These are phyloP conservation scores for Sarocladiaceae sp. DNA, from an alignment of 2,329 filamentous ascomycete species.

Conservation along the genomic window DNA sequence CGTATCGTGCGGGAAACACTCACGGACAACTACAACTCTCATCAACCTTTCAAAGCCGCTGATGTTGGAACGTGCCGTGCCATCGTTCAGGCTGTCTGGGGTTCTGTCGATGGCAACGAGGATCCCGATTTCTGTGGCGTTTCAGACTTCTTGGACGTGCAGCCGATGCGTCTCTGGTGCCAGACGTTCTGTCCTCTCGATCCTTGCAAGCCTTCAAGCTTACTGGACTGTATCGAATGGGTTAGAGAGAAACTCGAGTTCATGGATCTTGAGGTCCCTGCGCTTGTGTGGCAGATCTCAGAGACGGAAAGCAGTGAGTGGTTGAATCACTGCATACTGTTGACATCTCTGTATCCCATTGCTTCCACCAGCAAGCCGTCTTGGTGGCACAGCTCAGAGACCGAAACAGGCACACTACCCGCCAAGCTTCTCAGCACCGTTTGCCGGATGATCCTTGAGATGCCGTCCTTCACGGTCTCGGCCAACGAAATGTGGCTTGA, in stretches of 20 bases:
- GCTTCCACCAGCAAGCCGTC: not conserved
- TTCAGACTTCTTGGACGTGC: not conserved
- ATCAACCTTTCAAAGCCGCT: no score
- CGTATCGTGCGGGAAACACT: no score
- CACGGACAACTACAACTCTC: no score
- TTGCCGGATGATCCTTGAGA: not conserved
- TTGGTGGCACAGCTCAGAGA: not conserved
- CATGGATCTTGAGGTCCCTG: not conserved
- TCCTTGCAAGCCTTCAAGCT: not conserved
- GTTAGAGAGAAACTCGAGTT: not conserved
- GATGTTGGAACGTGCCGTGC: no score
- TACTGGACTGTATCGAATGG: constrained; percentile 1
- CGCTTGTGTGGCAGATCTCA: not conserved
- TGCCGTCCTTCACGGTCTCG: not conserved
- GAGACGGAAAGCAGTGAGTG: not conserved
- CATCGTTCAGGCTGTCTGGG: no score
- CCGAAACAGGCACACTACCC: not conserved
- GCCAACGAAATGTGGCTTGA: no score
- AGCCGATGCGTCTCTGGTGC: not conserved
- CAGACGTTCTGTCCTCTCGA: not conserved
- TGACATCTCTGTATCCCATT: not conserved
- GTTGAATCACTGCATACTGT: not conserved
- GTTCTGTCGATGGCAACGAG: no score
- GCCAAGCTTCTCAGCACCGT: not conserved
- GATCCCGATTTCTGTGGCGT: no score